A percentile compares a stretch with the other conserved stretches of the same genome.
Conservation (phyloP, 163 green algal genomes). For the Scenedesmus sp. region DNA sequence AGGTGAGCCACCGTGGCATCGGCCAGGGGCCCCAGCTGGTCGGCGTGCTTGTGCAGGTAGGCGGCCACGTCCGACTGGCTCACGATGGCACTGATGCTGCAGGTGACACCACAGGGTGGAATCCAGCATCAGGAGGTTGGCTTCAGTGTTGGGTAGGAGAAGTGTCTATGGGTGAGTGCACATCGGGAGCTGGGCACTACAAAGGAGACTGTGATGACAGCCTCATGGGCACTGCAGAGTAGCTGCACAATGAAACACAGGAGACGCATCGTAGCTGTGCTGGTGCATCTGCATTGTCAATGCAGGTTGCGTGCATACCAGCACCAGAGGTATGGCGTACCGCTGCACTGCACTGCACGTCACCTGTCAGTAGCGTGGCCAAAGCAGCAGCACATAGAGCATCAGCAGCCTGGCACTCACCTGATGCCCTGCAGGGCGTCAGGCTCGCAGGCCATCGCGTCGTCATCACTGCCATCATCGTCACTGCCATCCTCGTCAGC, state of each 20-base stretch:
- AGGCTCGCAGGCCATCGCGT: not conserved
- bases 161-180: no score
- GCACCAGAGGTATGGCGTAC: no score
- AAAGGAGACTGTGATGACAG: not conserved
- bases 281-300: no score
- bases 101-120: not conserved
- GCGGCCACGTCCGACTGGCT: slow-evolving; percentile 57
- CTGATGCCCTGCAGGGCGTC: slow-evolving; percentile 31
- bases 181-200: not conserved
- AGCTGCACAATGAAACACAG: not conserved
- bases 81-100: slow-evolving; percentile 55
- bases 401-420: not conserved
- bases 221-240: not conserved
- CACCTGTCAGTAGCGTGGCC: not conserved
- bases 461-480: slow-evolving; percentile 41
- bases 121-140: no score
- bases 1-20: slow-evolving; percentile 19
- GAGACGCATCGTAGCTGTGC: not conserved
- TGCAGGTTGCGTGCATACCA: no score
- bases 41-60: slow-evolving; percentile 43
- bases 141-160: no score
- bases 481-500: no score
- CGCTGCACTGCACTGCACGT: not conserved
- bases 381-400: not conserved
- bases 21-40: slow-evolving; percentile 37